Evolutionary conservation across 148 eudicot species (phyloP).

Genomic region (Diospyros kaki): DNA sequence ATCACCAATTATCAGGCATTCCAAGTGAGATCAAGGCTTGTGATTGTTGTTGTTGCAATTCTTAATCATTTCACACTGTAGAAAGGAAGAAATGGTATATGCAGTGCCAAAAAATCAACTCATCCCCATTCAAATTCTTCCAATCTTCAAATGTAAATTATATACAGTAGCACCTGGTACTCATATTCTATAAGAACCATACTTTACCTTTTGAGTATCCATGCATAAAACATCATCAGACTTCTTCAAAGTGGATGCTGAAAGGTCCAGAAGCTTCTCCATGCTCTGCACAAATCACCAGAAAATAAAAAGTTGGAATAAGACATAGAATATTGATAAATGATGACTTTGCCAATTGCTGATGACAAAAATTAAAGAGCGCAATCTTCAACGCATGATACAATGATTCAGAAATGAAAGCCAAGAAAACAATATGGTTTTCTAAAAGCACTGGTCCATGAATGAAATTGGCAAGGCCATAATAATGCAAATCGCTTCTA

Average conservation of each 20-base stretch:
- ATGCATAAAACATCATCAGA: conserved; percentile 39
- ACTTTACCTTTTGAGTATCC: conserved; percentile 42
- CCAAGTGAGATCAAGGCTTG: not conserved
- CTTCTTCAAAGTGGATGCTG: conserved; percentile 51
- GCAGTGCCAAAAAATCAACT: not conserved
- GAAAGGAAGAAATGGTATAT: not conserved
- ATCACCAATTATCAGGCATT: not conserved
- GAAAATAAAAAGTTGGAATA: not conserved
- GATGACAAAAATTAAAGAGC: conserved; percentile 3
- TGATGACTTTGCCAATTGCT: not conserved
- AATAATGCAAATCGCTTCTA: too few relatives aligned
- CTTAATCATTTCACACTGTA: not conserved
- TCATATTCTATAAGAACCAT: conserved; percentile 1
- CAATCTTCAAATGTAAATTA: not conserved
- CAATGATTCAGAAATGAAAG: not conserved
- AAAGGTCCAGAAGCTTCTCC: conserved; percentile 61
- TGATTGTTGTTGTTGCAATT: not conserved
- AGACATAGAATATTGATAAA: not conserved
- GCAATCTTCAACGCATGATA: not conserved
- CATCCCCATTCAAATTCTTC: not conserved
- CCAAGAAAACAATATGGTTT: not conserved
- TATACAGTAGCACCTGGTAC: not conserved
- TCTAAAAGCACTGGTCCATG: not conserved
- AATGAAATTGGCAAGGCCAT: not conserved
- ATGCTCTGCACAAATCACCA: conserved; percentile 46